Conservation (phyloP, 2,329 filamentous ascomycete genomes). For the Fusarium udum region DNA sequence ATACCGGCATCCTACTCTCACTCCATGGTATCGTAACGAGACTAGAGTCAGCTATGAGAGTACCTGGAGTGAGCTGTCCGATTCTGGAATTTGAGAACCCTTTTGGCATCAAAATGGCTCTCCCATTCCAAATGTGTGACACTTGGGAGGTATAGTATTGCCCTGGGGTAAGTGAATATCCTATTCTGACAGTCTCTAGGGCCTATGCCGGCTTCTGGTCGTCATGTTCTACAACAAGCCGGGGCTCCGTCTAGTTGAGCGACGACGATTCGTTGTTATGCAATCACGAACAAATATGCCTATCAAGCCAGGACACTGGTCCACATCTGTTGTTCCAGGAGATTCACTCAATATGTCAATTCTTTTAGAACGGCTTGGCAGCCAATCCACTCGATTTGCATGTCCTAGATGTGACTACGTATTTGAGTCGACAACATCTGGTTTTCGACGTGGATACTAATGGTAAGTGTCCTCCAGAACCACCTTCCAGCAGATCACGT, state of each 20-base stretch:
- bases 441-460: accelerated
- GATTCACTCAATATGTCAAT: not conserved
- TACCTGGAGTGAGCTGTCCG: not conserved
- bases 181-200: not conserved
- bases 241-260: not conserved
- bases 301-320: not conserved
- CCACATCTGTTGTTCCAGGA: not conserved
- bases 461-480: not conserved
- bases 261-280: not conserved
- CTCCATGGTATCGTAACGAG: not conserved
- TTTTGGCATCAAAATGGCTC: not conserved
- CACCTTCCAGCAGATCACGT: too few relatives aligned
- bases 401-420: not conserved
- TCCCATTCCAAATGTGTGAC: not conserved
- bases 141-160: not conserved
- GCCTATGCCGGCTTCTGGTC: not conserved
- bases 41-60: not conserved
- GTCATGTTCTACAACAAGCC: not conserved
- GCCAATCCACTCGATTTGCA: not conserved
- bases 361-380: accelerated
- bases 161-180: too few relatives aligned
- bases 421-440: not conserved
- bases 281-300: not conserved
- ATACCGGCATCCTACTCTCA: not conserved
- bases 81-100: not conserved